A percentile compares a stretch with the other conserved stretches of the same genome.
Conservation (phyloP, 768 basidiomycete genomes). For the Tulasnella sp. region DNA sequence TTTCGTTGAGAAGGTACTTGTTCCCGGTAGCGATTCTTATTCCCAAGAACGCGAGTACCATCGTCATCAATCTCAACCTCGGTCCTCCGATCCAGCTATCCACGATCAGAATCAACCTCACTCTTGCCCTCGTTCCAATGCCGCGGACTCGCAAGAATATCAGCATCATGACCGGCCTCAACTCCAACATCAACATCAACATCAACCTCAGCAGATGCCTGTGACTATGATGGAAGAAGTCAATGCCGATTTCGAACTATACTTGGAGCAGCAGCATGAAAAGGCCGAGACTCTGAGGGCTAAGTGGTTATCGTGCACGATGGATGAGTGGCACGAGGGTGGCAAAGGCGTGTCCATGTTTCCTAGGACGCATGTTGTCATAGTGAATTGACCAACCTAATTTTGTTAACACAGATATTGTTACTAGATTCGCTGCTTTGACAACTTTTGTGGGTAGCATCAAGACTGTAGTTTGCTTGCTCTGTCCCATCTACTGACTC, state of each 20-base stretch:
- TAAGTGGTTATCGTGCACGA: slow-evolving; percentile 2
- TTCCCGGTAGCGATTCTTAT: no score
- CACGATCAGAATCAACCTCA: no score
- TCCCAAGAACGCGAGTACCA: no score
- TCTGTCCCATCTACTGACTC: background rate
- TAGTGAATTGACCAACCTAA: background rate
- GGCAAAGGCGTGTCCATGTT: background rate
- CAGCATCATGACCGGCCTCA: no score
- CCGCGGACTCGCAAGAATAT: no score
- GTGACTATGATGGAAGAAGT: background rate
- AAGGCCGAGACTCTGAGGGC: background rate
- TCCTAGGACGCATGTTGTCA: background rate
- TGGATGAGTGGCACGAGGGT: slow-evolving; percentile 10
- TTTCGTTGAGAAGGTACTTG: no score
- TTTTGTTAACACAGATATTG: background rate
- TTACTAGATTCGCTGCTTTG: background rate
- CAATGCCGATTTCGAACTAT: slow-evolving; percentile 5
- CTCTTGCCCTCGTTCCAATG: no score
- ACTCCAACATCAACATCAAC: no score
- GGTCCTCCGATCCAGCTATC: no score
- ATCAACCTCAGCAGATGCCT: no score
- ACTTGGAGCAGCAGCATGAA: slow-evolving; percentile 4
- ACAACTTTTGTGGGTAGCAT: background rate
- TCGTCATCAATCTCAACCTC: no score
- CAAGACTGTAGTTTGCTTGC: background rate